phyloP scores from a whole-genome alignment of 306 rosid genomes.

The Geum urbanum region DNA sequence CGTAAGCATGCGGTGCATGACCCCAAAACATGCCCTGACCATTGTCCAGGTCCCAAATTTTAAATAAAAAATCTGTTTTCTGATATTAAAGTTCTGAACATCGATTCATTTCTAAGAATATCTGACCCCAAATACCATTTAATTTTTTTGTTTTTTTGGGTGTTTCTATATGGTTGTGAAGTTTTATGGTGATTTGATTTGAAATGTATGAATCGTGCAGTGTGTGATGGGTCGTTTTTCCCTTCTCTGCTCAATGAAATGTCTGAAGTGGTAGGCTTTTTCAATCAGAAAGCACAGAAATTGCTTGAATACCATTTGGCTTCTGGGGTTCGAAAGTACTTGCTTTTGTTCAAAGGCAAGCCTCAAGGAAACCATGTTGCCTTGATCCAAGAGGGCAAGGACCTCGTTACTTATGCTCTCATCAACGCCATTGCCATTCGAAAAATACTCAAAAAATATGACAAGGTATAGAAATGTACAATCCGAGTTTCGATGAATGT shows the following conservation, averaged over 20 bases:
- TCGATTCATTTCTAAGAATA: not conserved
- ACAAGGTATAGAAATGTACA: conserved; percentile 49
- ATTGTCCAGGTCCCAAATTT: conserved; percentile 53
- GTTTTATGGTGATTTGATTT: not conserved
- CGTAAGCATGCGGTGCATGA: conserved; percentile 20
- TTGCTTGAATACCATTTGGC: conserved; percentile 71
- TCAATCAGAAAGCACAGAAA: conserved; percentile 79
- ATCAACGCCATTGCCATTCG: conserved; percentile 77
- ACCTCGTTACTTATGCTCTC: conserved; percentile 81
- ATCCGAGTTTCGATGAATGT: conserved; percentile 10
- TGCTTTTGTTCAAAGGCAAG: conserved; percentile 66
- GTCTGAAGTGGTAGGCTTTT: conserved; percentile 74
- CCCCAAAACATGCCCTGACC: conserved; percentile 51
- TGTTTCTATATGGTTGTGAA: too few species aligned
- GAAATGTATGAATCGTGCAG: conserved; percentile 29
- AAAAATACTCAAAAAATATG: conserved; percentile 87
- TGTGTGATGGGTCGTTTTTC: conserved; percentile 90
- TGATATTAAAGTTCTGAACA: not conserved
- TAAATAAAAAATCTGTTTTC: not conserved
- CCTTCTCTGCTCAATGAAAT: conserved; percentile 87
- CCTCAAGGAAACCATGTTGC: conserved; percentile 37
- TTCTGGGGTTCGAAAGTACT: conserved; percentile 77
- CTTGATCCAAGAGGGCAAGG: conserved; percentile 71
- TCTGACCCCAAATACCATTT: not conserved
- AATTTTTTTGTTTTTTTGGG: not conserved